Evolutionary conservation across 2,329 filamentous ascomycete genomes (phyloP).

Genomic region (Byssochlamys sp.): DNA sequence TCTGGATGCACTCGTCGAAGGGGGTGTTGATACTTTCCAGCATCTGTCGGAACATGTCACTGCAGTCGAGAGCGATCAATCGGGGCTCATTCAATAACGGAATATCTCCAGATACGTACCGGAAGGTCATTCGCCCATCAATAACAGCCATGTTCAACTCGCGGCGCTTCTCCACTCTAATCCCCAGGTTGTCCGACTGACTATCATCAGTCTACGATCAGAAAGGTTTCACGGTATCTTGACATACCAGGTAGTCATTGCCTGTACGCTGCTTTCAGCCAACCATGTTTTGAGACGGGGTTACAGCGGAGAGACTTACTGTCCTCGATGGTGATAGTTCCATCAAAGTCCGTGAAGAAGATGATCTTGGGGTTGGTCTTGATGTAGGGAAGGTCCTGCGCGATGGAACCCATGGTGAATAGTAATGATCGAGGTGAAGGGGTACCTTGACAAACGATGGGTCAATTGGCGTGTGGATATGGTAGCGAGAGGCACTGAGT

Average conservation of each 20-base stretch:
- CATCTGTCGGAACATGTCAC: slow-evolving; percentile 81
- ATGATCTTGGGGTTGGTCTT: slow-evolving; percentile 68
- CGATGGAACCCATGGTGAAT: slow-evolving; percentile 21
- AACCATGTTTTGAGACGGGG: neutral
- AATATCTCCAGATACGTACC: slow-evolving; percentile 30
- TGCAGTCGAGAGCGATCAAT: slow-evolving; percentile 14
- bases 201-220: slow-evolving; percentile 38
- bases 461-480: neutral
- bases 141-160: slow-evolving; percentile 70
- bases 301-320: slow-evolving; percentile 36
- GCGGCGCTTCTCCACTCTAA: slow-evolving; percentile 60
- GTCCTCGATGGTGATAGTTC: slow-evolving; percentile 74
- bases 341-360: slow-evolving; percentile 98
- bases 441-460: neutral
- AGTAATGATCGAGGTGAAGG: neutral
- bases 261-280: slow-evolving; percentile 27
- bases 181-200: slow-evolving; percentile 87
- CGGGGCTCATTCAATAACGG: neutral
- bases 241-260: slow-evolving; percentile 55
- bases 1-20: slow-evolving; percentile 70
- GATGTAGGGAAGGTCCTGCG: slow-evolving; percentile 30
- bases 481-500: neutral
- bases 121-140: slow-evolving; percentile 59
- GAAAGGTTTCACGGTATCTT: neutral
- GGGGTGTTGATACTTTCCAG: slow-evolving; percentile 75